A percentile compares a stretch with the other conserved stretches of the same genome.
Evolutionary conservation across 352 stramenopile genomes (phyloP).

Genomic region (Blastocystis sp.): DNA sequence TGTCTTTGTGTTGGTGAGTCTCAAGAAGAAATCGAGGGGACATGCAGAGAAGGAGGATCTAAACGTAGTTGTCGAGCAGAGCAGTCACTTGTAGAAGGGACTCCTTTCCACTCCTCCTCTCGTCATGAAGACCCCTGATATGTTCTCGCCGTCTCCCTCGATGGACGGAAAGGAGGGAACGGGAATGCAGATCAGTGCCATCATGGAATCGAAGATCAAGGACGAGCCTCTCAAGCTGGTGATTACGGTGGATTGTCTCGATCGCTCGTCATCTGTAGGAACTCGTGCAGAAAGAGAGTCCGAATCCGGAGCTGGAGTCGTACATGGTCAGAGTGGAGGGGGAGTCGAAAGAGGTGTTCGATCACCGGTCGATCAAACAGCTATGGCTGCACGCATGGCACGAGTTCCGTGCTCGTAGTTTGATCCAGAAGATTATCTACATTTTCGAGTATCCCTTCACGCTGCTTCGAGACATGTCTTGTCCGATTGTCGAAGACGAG

Average conservation of each 20-base stretch:
- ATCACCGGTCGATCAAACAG: background rate
- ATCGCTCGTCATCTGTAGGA: background rate
- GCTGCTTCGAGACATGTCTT: constrained; percentile 68
- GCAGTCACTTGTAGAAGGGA: background rate
- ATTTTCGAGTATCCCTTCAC: constrained; percentile 74
- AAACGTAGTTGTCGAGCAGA: background rate
- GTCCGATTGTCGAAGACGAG: constrained; percentile 75
- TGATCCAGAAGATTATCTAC: background rate
- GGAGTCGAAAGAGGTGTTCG: background rate
- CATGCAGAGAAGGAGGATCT: background rate
- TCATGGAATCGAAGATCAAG: constrained; percentile 16
- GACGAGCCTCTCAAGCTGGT: background rate
- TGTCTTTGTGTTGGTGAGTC: background rate
- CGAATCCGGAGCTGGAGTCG: background rate
- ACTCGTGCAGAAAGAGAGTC: constrained; percentile 40
- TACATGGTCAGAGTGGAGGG: background rate
- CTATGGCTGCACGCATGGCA: background rate
- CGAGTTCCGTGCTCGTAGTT: background rate
- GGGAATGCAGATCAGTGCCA: constrained; percentile 54
- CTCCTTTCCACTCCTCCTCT: background rate
- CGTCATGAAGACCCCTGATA: background rate
- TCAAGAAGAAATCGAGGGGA: background rate
- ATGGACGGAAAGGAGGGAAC: constrained; percentile 49
- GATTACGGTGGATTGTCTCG: background rate
- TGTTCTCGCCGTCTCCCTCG: constrained; percentile 7